Evolutionary conservation across 495 filamentous ascomycete species (phyloP).

Genomic region (Penicillium coffeae): DNA sequence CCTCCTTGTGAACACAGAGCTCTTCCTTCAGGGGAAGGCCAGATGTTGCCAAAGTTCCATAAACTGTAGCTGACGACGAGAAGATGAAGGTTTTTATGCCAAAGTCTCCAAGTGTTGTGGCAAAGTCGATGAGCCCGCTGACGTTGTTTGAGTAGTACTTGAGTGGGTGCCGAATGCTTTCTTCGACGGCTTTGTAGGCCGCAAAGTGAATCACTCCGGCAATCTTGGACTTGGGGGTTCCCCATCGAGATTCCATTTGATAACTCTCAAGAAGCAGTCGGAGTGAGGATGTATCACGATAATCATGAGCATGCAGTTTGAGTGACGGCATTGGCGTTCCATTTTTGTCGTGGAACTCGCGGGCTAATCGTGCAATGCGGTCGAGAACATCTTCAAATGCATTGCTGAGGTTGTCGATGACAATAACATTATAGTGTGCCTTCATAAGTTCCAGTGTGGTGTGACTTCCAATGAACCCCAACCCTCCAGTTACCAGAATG

Average conservation of each 20-base stretch:
- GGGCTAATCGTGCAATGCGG: slow-evolving; percentile 48
- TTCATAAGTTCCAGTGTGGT: slow-evolving; percentile 61
- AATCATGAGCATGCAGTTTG: slow-evolving; percentile 56
- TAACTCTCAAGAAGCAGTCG: slow-evolving; percentile 39
- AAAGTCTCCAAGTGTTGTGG: slow-evolving; percentile 50
- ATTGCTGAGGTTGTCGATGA: slow-evolving; percentile 63
- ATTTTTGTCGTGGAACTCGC: slow-evolving; percentile 43
- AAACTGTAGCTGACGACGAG: slow-evolving; percentile 63
- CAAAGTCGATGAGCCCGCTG: slow-evolving; percentile 57
- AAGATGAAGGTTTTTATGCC: slow-evolving; percentile 65
- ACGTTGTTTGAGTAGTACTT: slow-evolving; percentile 67
- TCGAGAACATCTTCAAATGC: slow-evolving; percentile 51
- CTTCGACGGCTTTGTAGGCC: slow-evolving; percentile 55
- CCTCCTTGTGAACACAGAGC: slow-evolving; percentile 54
- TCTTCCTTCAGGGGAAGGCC: slow-evolving; percentile 56
- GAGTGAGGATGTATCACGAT: slow-evolving; percentile 46
- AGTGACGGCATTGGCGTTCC: slow-evolving; percentile 46
- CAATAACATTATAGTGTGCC: slow-evolving; percentile 57
- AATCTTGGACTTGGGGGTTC: slow-evolving; percentile 48
- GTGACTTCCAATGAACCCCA: slow-evolving; percentile 65
- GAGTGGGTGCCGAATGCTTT: slow-evolving; percentile 50
- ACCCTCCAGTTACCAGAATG: slow-evolving; percentile 61
- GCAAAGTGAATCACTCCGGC: slow-evolving; percentile 63
- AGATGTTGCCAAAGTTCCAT: slow-evolving; percentile 52
- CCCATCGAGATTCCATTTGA: slow-evolving; percentile 31